phyloP scores from a whole-genome alignment of 106 monocot species.

The Dioscorea dumetorum region DNA sequence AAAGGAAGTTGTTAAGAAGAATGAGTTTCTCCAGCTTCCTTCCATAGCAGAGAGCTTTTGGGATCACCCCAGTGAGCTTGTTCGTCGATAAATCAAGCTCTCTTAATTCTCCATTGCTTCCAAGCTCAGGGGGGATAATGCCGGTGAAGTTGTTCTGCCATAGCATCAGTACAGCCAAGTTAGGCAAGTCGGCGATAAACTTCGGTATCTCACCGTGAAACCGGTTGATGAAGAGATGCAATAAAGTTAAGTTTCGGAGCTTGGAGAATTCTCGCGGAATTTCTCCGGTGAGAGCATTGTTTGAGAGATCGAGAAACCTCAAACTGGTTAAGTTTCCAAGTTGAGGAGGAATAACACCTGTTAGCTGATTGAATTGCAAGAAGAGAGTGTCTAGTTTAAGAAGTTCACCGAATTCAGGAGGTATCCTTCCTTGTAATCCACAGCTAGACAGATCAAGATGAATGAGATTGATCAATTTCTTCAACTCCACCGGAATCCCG shows the following conservation, averaged over 20 bases:
- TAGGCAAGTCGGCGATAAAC: constrained; percentile 45
- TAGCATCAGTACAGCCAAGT: constrained; percentile 50
- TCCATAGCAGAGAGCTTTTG: constrained; percentile 25
- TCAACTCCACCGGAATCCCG: constrained; percentile 46
- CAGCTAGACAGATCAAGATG: constrained; percentile 88
- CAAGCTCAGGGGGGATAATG: constrained; percentile 50
- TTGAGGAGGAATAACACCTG: constrained; percentile 41
- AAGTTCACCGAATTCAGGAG: constrained; percentile 50
- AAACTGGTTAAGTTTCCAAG: constrained; percentile 57
- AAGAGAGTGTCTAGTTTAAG: constrained; percentile 57
- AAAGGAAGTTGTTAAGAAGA: constrained; percentile 60
- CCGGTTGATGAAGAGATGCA: constrained; percentile 74
- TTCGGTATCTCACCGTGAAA: constrained; percentile 59
- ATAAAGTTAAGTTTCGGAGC: constrained; percentile 31
- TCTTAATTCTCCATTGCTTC: constrained; percentile 33
- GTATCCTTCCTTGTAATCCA: constrained; percentile 52
- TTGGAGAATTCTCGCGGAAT: constrained; percentile 53
- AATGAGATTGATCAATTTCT: constrained; percentile 39
- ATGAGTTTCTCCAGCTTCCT: constrained; percentile 48
- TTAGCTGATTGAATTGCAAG: constrained; percentile 66
- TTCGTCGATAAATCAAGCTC: constrained; percentile 78
- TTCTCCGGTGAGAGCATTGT: constrained; percentile 72
- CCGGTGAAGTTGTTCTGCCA: constrained; percentile 94
- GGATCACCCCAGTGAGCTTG: constrained; percentile 68
- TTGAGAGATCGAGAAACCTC: constrained; percentile 62